Evolutionary conservation across 345 rosid genomes (phyloP), one percentile per base, ranked within the genome.

Genomic region (Rhizophora mangle): DNA sequence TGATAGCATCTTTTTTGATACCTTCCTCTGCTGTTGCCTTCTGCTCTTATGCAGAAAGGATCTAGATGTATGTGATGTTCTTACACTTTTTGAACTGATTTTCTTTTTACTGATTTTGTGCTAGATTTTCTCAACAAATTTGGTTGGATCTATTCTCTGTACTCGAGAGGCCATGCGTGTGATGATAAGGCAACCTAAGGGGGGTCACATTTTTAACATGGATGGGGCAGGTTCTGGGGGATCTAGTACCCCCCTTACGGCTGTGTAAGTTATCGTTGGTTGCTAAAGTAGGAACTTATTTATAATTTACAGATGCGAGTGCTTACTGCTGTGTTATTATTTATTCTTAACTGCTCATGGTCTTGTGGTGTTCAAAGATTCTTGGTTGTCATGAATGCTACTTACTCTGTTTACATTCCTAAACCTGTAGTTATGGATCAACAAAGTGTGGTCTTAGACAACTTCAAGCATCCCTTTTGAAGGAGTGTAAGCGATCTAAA

Each of bases 181-280:
- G 62, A 94, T 94, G 96, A 77, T 77, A 67, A 78, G 71, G 64
- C 98, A 91, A 68, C 67, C 77, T 36, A 89, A 82, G 52, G 95
- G 96, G 18, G 97, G 97, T 4, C 96, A 91, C 78, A 85, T 94
- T 67, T 91, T 94, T 75, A 94, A 91, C 87, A 94, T 91, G 98
- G 98, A 94, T 74, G 98, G 97, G 63, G 98, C 98, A 49, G 98
- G 97, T 24, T 91, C 98, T 26, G 98, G 98, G 8, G 98, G 97
- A 46, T 94, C 98, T 24, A 91, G 97, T 75, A 94, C 98, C 55
- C 97, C 97, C 54, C 89, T 91, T 72, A 94, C 98, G 0, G 98
- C 98, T 22, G 98, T 94, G 98, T 94, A 84, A 82, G 90, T 76
- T 67, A 19, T 3, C 55, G 1, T 30, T 36, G 37, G 31, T 49